Base-by-base conservation (phyloP, 768 basidiomycete genomes). In the Cytidiella melzeri region DNA sequence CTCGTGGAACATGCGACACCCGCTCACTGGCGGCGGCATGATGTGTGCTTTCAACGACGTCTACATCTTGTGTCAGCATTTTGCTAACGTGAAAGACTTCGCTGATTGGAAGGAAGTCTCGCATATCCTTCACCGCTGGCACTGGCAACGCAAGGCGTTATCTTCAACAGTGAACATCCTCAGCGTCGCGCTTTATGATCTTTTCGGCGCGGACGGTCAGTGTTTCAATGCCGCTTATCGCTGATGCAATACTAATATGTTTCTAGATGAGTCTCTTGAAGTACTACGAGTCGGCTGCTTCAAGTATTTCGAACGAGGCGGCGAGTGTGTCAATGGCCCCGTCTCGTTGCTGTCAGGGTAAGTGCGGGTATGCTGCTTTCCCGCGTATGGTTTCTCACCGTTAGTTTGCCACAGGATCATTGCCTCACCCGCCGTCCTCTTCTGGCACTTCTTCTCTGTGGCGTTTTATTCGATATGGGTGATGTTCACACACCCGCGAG, bases 1-100 rank as follows among this genome's bases (percentile, higher is more conserved):
- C 63, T 83, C 95, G 2, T 95, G 92, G 87, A 99, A 98, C 64
- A 98, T 98, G 94, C 88, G 96, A 0, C 96, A 99, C 66, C 96
- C 96, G 1, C 75, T 99, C 19, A 99, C 96, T 0, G 96, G 96
- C 4, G 92, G 93, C 10, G 96, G 96, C 4, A 99, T 99, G 96
- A 94, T 93, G 0, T 95, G 97, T 34, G 93, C 92, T 2, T 71
- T 98, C 41, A 76, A 82, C 60, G 96, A 98, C 56, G 86, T 87
- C 4, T 84, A 92, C 12, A 56, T 88, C 26, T 74, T 98, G 12
- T 67, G 81, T 27, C 68, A 79, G 13, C 69, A 90, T 51, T 70
- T 96, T 0, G 69, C 68, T 1, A 56, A 71, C 21, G 65, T 84
- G 30, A 56, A 61, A 20, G 60, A 68, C 52, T 64, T 69, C 41